phyloP scores from a whole-genome alignment of 2,329 filamentous ascomycete species.

The Falciphora oryzae region DNA sequence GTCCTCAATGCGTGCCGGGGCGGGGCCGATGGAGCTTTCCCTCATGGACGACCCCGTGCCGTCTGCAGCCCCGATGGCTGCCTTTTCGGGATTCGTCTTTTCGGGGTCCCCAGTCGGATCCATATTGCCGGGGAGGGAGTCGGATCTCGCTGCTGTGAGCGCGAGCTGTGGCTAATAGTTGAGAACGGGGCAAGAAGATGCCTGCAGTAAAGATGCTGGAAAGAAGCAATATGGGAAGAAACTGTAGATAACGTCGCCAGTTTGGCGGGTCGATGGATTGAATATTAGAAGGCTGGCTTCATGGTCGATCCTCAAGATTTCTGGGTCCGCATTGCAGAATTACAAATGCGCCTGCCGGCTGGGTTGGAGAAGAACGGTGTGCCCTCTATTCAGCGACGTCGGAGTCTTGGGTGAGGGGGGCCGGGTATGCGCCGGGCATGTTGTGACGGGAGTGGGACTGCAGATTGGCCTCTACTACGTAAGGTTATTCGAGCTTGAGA shows the following conservation, averaged over 20 bases:
- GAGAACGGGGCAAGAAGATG: neutral
- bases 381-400: neutral
- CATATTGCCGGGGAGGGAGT: neutral
- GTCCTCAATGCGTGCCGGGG: neutral
- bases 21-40: neutral
- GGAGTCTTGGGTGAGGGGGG: neutral
- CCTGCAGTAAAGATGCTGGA: too few relatives aligned
- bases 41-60: neutral
- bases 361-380: too few relatives aligned
- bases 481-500: too few relatives aligned
- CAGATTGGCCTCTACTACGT: too few relatives aligned
- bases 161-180: neutral
- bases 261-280: too few relatives aligned
- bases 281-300: too few relatives aligned
- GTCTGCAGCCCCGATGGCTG: neutral
- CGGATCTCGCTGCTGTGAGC: neutral
- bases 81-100: neutral
- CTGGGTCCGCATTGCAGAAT: neutral
- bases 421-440: neutral
- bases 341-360: neutral
- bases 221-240: too few relatives aligned
- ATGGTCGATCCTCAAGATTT: too few relatives aligned
- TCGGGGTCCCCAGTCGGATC: neutral
- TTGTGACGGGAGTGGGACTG: neutral
- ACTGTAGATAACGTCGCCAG: too few relatives aligned